Base-by-base conservation (phyloP, 352 stramenopile species). In the Stramenopiles sp. region DNA sequence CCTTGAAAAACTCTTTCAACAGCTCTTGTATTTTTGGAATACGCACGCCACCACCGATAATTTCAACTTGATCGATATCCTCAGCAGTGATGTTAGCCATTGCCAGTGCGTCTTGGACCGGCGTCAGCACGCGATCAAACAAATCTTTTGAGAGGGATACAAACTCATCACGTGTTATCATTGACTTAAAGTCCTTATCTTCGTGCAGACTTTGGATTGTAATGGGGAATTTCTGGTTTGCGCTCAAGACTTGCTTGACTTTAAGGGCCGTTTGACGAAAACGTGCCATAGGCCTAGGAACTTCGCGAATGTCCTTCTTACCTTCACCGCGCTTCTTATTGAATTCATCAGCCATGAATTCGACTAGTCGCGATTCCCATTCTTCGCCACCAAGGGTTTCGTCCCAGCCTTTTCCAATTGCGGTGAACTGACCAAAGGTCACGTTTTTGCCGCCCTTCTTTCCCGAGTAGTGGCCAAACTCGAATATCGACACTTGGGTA, bases 221-320 rank as follows among this genome's bases (percentile, higher is more conserved):
- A 0, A 98, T 89, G 0, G 95, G 95, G 86, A 98, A 96, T 84
- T 98, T 91, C 55, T 91, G 89, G 86, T 99, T 99, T 44, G 95
- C 95, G 67, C 89, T 96, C 7, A 99, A 86, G 14, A 99, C 93
- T 71, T 97, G 94, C 88, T 99, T 99, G 80, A 92, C 91, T 86
- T 99, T 99, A 83, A 95, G 96, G 0, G 94, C 94, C 84, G 97
- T 90, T 30, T 94, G 88, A 55, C 94, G 93, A 75, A 99, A 88
- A 86, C 98, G 98, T 29, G 93, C 93, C 91, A 98, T 97, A 30
- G 93, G 88, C 32, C 93, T 88, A 0, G 91, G 87, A 30, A 94
- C 85, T 44, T 90, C 85, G 39, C 92, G 89, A n/a, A 98, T 89
- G 85, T 98, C 94, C 29, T 93, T 88, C 22, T 86, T 88, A 8